Conservation (phyloP, 768 basidiomycete genomes). For the Mycena galopus region DNA sequence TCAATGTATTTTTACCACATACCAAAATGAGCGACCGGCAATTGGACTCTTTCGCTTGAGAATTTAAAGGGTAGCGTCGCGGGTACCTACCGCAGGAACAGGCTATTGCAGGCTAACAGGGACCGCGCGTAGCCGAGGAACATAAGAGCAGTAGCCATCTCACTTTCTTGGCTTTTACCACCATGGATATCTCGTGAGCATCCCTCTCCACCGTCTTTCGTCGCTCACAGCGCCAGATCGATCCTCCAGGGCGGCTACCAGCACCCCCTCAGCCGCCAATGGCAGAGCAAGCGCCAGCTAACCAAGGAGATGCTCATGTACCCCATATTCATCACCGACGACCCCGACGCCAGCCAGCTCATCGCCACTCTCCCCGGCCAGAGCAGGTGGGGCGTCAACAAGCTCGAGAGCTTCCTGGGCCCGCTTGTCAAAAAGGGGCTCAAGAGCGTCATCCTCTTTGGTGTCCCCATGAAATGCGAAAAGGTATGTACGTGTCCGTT, state of each 20-base stretch:
- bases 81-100: neutral
- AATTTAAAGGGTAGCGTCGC: too few species aligned
- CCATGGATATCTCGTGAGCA: constrained; percentile 63
- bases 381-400: constrained; percentile 95
- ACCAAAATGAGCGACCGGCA: too few species aligned
- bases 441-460: constrained; percentile 93
- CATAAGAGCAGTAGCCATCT: neutral
- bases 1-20: too few species aligned
- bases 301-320: constrained; percentile 98
- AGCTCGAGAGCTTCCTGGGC: constrained; percentile 86
- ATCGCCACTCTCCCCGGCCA: constrained; percentile 89
- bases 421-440: constrained; percentile 93
- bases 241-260: constrained; percentile 94
- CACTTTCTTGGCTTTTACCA: constrained; percentile 11
- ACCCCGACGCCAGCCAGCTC: constrained; percentile 84
- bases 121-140: neutral
- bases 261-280: constrained; percentile 89
- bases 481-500: constrained; percentile 74
- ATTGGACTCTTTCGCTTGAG: too few species aligned
- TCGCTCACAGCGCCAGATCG: constrained; percentile 62
- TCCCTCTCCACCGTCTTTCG: neutral
- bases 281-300: constrained; percentile 85
- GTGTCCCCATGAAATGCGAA: constrained; percentile 83
- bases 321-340: constrained; percentile 98
- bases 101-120: neutral